phyloP scores from a whole-genome alignment of 495 filamentous ascomycete species.

The Xylaria curta region DNA sequence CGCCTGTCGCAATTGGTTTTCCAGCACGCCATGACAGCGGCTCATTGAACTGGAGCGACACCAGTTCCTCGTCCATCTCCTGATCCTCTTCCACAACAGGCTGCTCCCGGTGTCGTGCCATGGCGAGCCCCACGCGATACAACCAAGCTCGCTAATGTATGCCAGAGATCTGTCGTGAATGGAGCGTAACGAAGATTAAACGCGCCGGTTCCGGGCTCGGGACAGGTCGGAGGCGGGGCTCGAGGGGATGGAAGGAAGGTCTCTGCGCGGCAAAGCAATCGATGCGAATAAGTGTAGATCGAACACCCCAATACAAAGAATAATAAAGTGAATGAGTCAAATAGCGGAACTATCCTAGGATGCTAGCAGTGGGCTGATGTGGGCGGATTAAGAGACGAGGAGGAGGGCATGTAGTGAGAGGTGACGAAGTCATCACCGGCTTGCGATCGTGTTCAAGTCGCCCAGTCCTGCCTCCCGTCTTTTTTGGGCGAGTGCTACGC shows the following conservation, averaged over 20 bases:
- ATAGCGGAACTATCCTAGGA: background rate
- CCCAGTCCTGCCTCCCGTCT: slow-evolving; percentile 22
- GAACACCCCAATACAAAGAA: background rate
- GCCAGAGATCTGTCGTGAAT: background rate
- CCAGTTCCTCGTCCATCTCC: slow-evolving; percentile 43
- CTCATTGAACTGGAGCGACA: slow-evolving; percentile 76
- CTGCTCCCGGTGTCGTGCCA: slow-evolving; percentile 42
- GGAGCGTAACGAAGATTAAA: background rate
- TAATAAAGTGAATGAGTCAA: background rate
- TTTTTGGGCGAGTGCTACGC: slow-evolving; percentile 30
- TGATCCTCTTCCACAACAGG: slow-evolving; percentile 43
- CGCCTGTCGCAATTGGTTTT: slow-evolving; percentile 81
- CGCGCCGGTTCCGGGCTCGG: background rate
- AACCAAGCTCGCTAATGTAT: background rate
- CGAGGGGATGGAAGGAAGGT: background rate
- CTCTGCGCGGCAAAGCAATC: slow-evolving; percentile 2
- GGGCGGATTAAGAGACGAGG: background rate
- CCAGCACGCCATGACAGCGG: slow-evolving; percentile 91
- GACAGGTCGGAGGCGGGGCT: slow-evolving; percentile 21
- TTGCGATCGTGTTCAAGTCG: slow-evolving; percentile 24
- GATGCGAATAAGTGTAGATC: background rate
- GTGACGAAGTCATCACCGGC: slow-evolving; percentile 26
- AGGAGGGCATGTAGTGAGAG: slow-evolving; percentile 1
- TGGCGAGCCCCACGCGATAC: slow-evolving; percentile 16
- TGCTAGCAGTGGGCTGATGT: background rate